phyloP scores from a whole-genome alignment of 2,329 filamentous ascomycete genomes.

The Neopestalotiopsis sp. region DNA sequence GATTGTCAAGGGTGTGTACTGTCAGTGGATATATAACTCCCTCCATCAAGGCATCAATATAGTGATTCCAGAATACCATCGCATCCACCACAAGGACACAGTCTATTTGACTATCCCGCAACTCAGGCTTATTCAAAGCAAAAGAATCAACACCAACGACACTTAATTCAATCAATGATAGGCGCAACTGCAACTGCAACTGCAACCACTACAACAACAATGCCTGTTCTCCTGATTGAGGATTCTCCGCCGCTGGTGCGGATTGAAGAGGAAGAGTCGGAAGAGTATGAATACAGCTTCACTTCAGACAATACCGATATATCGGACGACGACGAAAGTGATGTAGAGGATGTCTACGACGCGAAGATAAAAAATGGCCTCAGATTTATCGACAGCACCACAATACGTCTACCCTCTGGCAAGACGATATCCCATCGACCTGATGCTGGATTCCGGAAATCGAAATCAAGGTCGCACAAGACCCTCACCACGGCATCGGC shows the following conservation, averaged over 20 bases:
- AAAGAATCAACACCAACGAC: background rate
- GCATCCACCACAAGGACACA: background rate
- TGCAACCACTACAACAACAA: constrained; percentile 1
- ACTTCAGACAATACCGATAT: background rate
- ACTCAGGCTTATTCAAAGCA: background rate
- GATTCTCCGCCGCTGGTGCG: background rate
- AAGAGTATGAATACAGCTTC: background rate
- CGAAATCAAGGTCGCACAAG: no score
- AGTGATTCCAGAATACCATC: background rate
- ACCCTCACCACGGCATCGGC: background rate
- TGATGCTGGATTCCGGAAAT: background rate
- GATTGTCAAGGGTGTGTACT: background rate
- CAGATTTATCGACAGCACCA: background rate
- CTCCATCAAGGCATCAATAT: background rate
- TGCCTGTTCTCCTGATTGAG: background rate
- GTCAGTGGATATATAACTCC: background rate
- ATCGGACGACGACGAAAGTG: background rate
- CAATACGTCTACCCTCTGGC: constrained; percentile 16
- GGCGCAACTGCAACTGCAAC: background rate
- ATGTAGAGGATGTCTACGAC: background rate
- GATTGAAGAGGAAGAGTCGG: background rate
- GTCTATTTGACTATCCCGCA: background rate
- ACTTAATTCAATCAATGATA: background rate
- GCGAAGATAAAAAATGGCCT: background rate
- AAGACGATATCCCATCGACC: constrained; percentile 16